These are phyloP conservation scores for Elsinoe ampelina DNA, from an alignment of 2,329 filamentous ascomycete genomes.

Conservation along the genomic window DNA sequence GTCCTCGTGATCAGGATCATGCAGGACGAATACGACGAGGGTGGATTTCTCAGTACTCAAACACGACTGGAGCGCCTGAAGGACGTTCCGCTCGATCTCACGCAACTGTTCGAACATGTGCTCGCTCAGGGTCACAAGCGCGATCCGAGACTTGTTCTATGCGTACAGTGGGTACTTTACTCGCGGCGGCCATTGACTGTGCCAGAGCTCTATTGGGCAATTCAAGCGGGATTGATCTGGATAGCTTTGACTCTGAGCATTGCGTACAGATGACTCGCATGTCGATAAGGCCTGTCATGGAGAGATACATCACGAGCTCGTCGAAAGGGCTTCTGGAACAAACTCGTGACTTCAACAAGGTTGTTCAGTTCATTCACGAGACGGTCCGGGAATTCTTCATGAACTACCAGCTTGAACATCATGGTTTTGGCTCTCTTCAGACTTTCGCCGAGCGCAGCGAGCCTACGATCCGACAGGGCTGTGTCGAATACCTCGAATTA, in stretches of 20 bases:
- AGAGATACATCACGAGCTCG: background rate
- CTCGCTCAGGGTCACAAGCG: constrained; percentile 22
- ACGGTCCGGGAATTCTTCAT: background rate
- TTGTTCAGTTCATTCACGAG: background rate
- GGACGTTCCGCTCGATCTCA: constrained; percentile 34
- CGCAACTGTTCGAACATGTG: constrained; percentile 44
- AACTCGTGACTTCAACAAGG: background rate
- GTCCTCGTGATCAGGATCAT: constrained; percentile 39
- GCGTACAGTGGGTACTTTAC: constrained; percentile 48
- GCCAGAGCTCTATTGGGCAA: constrained; percentile 39
- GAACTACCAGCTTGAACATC: constrained; percentile 19
- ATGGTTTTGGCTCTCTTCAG: constrained; percentile 27
- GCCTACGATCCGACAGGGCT: too few species aligned
- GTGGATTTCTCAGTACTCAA: constrained; percentile 24
- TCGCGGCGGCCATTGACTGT: constrained; percentile 35
- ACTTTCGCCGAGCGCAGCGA: background rate
- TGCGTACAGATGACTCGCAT: too few species aligned
- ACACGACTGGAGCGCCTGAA: constrained; percentile 22
- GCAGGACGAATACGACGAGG: constrained; percentile 34
- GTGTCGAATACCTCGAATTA: too few species aligned
- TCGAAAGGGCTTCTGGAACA: background rate
- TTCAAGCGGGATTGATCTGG: too few species aligned
- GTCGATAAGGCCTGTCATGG: too few species aligned
- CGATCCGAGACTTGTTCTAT: constrained; percentile 30
- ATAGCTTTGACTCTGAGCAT: too few species aligned